Base-by-base conservation (phyloP, 2,329 filamentous ascomycete species). In the Monosporascus sp. region DNA sequence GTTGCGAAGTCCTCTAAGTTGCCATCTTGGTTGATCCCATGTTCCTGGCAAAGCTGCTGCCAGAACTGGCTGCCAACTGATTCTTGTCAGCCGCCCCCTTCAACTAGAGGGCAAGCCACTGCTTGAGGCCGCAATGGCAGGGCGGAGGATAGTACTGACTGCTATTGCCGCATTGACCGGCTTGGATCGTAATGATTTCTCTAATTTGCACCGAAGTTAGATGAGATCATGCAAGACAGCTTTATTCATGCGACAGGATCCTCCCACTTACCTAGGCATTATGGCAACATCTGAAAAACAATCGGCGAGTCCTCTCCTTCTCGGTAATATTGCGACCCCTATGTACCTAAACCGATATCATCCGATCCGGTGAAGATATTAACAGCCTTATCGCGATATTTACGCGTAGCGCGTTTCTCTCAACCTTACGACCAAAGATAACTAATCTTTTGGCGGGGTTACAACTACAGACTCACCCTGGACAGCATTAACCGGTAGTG, bases 131-230 rank as follows among this genome's bases (percentile, higher is more conserved):
- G 11, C 11, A 22, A 35, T 44, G 35, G 48, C 44, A 55, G 58
- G 17, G 24, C 52, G 51, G 53, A 53, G 53, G 52, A 57, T 54
- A 54, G 59, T 58, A 88, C 89, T 79, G 71, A 96, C 92, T 93
- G 84, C 92, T 97, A 77, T 97, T 97, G 82, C 93, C 94, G 81
- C 94, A 97, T 76, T 97, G 94, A 82, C 94, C 94, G 61, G 95
- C 93, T 77, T 99, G 94, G 66, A 99, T 88, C 58, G 95, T 99
- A 74, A 99, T 99, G 67, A 99, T 99, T 83, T 99, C 94, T 75
- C 94, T 97, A 64, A 1, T 52, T 52, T 17, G 18, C 8, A 11
- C 3, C 55, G 65, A 44, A 64, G n/a, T 55, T 46, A 48, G 22
- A n/a, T 47, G 46, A 35, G 14, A 36, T 25, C 1, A 17, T n/a